Evolutionary conservation across 768 basidiomycete species (phyloP).

Genomic region (Clitopilus passeckerianus): DNA sequence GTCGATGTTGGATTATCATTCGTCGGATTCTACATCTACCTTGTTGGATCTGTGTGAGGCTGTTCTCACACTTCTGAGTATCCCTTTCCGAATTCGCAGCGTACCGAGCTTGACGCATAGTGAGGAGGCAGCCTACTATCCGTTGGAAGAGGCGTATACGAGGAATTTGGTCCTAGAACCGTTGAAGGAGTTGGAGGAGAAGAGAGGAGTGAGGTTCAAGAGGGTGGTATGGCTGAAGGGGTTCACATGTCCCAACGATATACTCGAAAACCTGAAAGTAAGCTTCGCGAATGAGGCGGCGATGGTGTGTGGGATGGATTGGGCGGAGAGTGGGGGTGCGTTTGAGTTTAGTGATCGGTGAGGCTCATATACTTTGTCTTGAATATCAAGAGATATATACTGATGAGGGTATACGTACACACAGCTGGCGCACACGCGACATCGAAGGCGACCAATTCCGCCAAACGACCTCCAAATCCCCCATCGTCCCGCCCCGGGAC

Average conservation of each 20-base stretch:
- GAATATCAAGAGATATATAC: not conserved
- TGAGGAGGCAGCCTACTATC: conserved; percentile 87
- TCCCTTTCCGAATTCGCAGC: conserved; percentile 89
- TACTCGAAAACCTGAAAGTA: conserved; percentile 91
- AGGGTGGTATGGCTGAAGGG: conserved; percentile 98
- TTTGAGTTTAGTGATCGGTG: conserved; percentile 98
- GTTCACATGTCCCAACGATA: conserved; percentile 98
- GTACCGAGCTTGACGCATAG: conserved; percentile 92
- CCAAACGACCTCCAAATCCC: conserved; percentile 88
- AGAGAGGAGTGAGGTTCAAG: conserved; percentile 77
- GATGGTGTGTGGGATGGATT: conserved; percentile 99
- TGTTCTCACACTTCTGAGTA: conserved; percentile 86
- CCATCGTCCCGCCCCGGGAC: conserved; percentile 92
- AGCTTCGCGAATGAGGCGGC: conserved; percentile 89
- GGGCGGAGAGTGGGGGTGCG: conserved; percentile 96
- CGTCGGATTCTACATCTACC: conserved; percentile 91
- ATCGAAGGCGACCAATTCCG: conserved; percentile 98
- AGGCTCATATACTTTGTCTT: not conserved
- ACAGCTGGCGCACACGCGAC: conserved; percentile 94
- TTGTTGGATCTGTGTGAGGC: conserved; percentile 93
- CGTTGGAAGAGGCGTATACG: conserved; percentile 90
- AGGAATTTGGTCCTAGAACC: conserved; percentile 93
- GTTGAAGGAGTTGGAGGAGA: conserved; percentile 72
- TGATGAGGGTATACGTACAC: not conserved
- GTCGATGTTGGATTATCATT: conserved; percentile 96